Evolutionary conservation across 768 basidiomycete species (phyloP).

Genomic region (Glaciozyma martinii): DNA sequence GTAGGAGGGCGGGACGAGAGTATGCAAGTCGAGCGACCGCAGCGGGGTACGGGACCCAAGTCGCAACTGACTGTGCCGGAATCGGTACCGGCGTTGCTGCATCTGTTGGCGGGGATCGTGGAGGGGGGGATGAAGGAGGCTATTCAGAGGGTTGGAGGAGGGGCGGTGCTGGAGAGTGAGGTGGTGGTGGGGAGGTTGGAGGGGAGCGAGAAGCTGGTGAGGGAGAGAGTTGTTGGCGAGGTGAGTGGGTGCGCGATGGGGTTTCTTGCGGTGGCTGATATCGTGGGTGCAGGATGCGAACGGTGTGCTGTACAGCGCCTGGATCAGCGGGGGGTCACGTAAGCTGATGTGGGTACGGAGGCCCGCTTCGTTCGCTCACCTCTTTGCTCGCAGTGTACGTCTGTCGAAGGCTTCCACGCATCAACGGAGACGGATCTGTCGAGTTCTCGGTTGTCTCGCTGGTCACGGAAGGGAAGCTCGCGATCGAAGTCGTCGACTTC

Average conservation of each 20-base stretch:
- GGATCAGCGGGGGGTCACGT: not conserved
- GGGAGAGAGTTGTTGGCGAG: not conserved
- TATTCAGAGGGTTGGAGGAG: not conserved
- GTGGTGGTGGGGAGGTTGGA: not conserved
- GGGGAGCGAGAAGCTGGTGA: not conserved
- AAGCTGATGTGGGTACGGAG: too few relatives aligned
- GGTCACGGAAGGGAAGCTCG: not conserved
- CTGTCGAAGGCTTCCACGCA: not conserved
- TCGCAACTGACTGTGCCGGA: not conserved
- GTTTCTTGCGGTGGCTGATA: not conserved
- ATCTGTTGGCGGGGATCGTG: slow-evolving; percentile 1
- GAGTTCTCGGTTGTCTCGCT: slow-evolving; percentile 5
- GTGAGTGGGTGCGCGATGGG: not conserved
- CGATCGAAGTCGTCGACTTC: slow-evolving; percentile 3
- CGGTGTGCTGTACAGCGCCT: not conserved
- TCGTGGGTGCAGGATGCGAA: not conserved
- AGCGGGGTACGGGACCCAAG: not conserved
- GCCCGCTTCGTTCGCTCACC: too few relatives aligned
- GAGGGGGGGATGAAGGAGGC: slow-evolving; percentile 3
- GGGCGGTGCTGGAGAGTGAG: not conserved
- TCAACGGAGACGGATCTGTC: not conserved
- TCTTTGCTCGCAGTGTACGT: too few relatives aligned
- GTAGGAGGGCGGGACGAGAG: not conserved
- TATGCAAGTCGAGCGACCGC: not conserved
- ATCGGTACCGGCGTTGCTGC: slow-evolving; percentile 13